phyloP scores from a whole-genome alignment of 306 rosid species.

The Pterocarpus macrocarpus region DNA sequence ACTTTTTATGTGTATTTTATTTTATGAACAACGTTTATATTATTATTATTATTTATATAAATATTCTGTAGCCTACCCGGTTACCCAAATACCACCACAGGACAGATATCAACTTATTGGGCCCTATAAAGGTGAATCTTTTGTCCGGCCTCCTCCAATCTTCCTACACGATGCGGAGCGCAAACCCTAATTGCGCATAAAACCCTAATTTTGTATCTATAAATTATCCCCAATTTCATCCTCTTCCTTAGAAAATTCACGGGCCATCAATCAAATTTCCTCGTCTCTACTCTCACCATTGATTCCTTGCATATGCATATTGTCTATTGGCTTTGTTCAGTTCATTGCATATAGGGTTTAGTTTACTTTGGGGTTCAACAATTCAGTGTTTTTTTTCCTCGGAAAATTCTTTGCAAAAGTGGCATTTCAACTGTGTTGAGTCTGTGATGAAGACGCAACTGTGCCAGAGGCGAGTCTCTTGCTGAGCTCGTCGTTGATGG shows the following conservation, averaged over 20 bases:
- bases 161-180: neutral
- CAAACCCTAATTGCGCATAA: slow-evolving; percentile 38
- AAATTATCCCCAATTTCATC: slow-evolving; percentile 12
- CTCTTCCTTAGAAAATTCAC: rapidly evolving
- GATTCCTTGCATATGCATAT: neutral
- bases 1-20: no score
- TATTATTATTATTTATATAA: no score
- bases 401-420: neutral
- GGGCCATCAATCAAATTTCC: neutral
- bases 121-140: neutral
- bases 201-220: slow-evolving; percentile 53
- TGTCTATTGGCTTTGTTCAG: neutral
- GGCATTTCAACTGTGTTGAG: neutral
- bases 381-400: neutral
- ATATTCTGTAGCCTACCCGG: no score
- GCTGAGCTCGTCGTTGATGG: slow-evolving; percentile 67
- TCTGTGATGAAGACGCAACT: slow-evolving; percentile 66
- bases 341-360: no score
- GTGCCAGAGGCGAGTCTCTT: slow-evolving; percentile 67
- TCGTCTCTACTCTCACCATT: neutral
- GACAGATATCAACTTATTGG: neutral
- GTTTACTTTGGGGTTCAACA: neutral
- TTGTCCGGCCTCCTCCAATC: neutral
- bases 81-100: no score
- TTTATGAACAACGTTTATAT: no score